Base-by-base conservation (phyloP, 1,284 basidiomycete genomes). In the Hymenochaete sp. region DNA sequence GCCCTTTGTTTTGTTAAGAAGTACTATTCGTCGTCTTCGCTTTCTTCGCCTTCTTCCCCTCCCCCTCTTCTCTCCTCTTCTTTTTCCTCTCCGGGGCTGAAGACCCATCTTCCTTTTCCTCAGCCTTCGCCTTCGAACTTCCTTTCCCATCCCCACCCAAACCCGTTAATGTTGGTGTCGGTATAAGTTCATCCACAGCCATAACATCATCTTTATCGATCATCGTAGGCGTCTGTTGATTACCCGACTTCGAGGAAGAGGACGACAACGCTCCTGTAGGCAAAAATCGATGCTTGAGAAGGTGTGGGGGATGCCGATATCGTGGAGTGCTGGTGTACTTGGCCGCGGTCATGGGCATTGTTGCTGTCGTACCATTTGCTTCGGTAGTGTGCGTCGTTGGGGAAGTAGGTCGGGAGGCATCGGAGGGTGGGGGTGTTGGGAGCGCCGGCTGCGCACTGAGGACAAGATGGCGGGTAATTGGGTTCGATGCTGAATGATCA, bases 181-280 rank as follows among this genome's bases (percentile, higher is more conserved):
- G n/a, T n/a, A n/a, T n/a, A n/a, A n/a, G n/a, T n/a, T n/a, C n/a
- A n/a, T n/a, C n/a, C n/a, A n/a, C n/a, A n/a, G n/a, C n/a, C n/a
- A n/a, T n/a, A n/a, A n/a, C n/a, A n/a, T n/a, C n/a, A n/a, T n/a
- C n/a, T n/a, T n/a, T n/a, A n/a, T n/a, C n/a, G n/a, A n/a, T n/a
- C n/a, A n/a, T 28, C 28, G 24, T 47, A 44, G 32, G 46, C 53
- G 46, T 55, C 9, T 45, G 24, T 46, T 13, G 51, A 50, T 26
- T 51, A 53, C 1, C 46, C 42, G 8, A 59, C 61, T n/a, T 67
- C 57, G 4, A n/a, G n/a, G n/a, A n/a, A n/a, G n/a, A n/a, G n/a
- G n/a, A n/a, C n/a, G n/a, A n/a, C n/a, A n/a, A n/a, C n/a, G 78
- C 72, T 1, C 82, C 82, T 24, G 71, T 72, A 0, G 82, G 82